Base-by-base conservation (phyloP, 1,284 basidiomycete species). In the Crepidotus sp. region DNA sequence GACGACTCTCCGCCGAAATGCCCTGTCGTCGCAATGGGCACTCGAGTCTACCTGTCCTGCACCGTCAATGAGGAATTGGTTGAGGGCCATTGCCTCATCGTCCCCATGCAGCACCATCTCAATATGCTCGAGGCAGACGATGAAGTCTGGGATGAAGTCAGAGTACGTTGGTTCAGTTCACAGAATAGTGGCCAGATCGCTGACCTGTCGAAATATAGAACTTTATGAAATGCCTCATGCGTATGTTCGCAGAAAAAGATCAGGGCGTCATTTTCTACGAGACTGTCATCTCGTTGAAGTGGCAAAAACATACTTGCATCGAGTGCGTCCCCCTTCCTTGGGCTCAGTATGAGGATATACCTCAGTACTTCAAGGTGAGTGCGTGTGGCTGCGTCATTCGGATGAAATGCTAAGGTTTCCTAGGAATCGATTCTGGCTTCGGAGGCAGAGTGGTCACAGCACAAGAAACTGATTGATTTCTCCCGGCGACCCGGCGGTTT, bases 181-280 rank as follows among this genome's bases (percentile, higher is more conserved):
- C 18, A 2, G 31, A 19, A 17, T 3, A 13, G 19, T 15, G 15
- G 1, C 4, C 15, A 3, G 18, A 39, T 18, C 22, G 5, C 9
- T 30, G 6, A 14, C 17, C n/a, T 10, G 17, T n/a, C n/a, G 37
- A 41, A 21, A 18, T 40, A n/a, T 31, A 96, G 91, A 98, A 98
- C 61, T 98, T 97, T 59, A 97, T 97, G 92, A 99, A 99, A 66
- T 95, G 90, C 55, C 69, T 99, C 13, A 95, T 98, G 80, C 80
- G 80, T 46, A 92, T 96, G 87, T 93, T 83, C 54, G 83, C 89
- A 0, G 83, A 89, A 53, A 79, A 90, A 49, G 85, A 92, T 61
- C 82, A 89, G 57, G 91, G 90, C 0, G 86, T 94, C 18, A 66
- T 98, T 14, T 98, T 98, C 66, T 96, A 83, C 61, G 95, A 98